Percentiles rank a stretch among this genome's conserved stretches.
These are phyloP conservation scores for Pyrenopolyporus hunteri DNA, from an alignment of 495 filamentous ascomycete species.

Conservation along the genomic window DNA sequence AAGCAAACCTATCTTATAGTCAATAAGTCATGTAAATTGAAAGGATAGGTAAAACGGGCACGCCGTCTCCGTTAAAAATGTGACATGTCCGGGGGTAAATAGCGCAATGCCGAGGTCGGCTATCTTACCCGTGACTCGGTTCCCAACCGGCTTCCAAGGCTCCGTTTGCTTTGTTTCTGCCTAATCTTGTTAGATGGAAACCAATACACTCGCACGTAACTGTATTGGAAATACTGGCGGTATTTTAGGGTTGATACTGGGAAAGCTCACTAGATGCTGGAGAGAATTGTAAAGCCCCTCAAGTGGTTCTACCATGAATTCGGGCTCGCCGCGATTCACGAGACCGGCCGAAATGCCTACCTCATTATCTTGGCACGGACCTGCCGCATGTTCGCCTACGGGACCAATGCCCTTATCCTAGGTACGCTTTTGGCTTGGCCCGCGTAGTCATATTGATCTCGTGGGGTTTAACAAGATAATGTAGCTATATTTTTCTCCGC, in stretches of 20 bases:
- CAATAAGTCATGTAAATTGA: too few relatives aligned
- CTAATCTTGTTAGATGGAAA: neutral
- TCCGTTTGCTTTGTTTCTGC: neutral
- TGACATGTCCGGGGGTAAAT: slow-evolving; percentile 14
- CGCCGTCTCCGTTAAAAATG: slow-evolving; percentile 8
- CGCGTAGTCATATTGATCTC: neutral
- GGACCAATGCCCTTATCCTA: slow-evolving; percentile 74
- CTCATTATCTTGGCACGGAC: slow-evolving; percentile 77
- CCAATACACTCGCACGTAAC: slow-evolving; percentile 2
- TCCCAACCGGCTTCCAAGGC: slow-evolving; percentile 2
- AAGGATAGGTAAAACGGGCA: too few relatives aligned
- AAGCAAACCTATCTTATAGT: too few relatives aligned
- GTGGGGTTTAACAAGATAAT: neutral
- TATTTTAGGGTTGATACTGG: neutral
- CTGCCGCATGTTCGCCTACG: slow-evolving; percentile 81
- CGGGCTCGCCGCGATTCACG: slow-evolving; percentile 57
- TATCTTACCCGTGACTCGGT: neutral
- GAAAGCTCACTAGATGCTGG: slow-evolving; percentile 14
- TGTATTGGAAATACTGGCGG: neutral
- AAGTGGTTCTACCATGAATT: slow-evolving; percentile 50
- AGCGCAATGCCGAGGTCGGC: slow-evolving; percentile 25
- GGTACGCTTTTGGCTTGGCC: slow-evolving; percentile 57
- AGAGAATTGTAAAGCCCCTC: slow-evolving; percentile 18
- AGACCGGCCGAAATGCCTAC: slow-evolving; percentile 66
- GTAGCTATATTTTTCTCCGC: slow-evolving; percentile 61